Conservation (phyloP, 192 early-diverging fungal species). For the Rhizoclosmatium sp. region DNA sequence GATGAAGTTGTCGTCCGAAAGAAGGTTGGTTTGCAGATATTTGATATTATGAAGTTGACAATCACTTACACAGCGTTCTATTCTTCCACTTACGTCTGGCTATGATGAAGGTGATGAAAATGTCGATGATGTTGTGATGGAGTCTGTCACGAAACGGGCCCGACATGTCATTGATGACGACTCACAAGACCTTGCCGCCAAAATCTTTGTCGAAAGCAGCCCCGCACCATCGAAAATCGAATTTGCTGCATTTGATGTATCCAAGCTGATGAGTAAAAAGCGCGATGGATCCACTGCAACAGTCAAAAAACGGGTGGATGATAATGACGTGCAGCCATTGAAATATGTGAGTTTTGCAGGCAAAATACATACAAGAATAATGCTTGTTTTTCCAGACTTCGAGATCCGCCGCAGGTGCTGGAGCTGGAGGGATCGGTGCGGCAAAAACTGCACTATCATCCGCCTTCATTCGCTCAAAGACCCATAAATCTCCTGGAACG, state of each 20-base stretch:
- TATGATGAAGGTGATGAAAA: too few species aligned
- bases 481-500: constrained; percentile 4
- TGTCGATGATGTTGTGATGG: too few species aligned
- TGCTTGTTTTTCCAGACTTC: constrained; percentile 3
- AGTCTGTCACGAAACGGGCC: too few species aligned
- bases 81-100: too few species aligned
- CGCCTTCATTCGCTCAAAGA: constrained; percentile 4
- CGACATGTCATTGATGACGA: too few species aligned
- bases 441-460: neutral
- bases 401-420: constrained; percentile 2
- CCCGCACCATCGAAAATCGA: neutral
- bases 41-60: too few species aligned
- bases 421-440: neutral
- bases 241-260: constrained; percentile 13
- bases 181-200: too few species aligned
- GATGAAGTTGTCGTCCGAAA: too few species aligned
- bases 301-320: neutral
- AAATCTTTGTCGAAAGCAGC: too few species aligned
- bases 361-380: neutral
- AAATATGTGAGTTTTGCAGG: constrained; percentile 23
- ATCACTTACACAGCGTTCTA: too few species aligned
- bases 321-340: constrained; percentile 22
- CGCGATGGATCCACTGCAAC: neutral
- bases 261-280: constrained; percentile 16
- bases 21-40: too few species aligned